Base-by-base conservation (phyloP, 176 grass and related monocot species). In the Phragmites australis region DNA sequence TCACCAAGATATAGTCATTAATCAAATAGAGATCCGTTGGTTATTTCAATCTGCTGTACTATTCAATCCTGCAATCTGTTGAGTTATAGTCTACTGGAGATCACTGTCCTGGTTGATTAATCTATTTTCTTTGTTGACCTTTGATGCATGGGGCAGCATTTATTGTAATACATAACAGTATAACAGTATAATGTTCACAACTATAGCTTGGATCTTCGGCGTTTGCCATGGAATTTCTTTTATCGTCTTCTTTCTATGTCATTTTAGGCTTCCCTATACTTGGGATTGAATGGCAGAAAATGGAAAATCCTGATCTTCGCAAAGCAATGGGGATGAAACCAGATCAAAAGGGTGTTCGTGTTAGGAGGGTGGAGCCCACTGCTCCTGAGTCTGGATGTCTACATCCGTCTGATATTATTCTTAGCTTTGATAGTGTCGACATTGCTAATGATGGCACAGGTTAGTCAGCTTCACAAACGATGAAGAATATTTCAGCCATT, bases 221-320 rank as follows among this genome's bases (percentile, higher is more conserved):
- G 32, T 81, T 62, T 84, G 53, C 49, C 15, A 29, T 18, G 34
- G 44, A 22, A 47, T 61, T 32, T 74, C n/a, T 25, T 27, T 81
- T 15, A 79, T 43, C 75, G 75, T 51, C 30, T 30, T 57, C 29
- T n/a, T 50, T 16, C 25, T 40, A 18, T 82, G 25, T 64, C 58
- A 53, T 86, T 49, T 30, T 80, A 98, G 95, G 95, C 19, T 98
- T 94, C 56, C 96, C 96, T 84, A 91, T 94, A 84, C 86, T 98
- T 32, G 96, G 90, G 41, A 82, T 98, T 74, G 96, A 98, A 82
- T 98, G 92, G 96, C 96, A 98, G 77, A 98, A 98, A 87, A 98
- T 98, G 96, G 92, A 98, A 84, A 98, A 98, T 78, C 96, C 96
- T 67, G 90, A 98, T 87, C 84, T 98, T 19, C 90, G 92, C n/a